phyloP scores from a whole-genome alignment of 1,284 basidiomycete genomes.

The Austropuccinia psidii region DNA sequence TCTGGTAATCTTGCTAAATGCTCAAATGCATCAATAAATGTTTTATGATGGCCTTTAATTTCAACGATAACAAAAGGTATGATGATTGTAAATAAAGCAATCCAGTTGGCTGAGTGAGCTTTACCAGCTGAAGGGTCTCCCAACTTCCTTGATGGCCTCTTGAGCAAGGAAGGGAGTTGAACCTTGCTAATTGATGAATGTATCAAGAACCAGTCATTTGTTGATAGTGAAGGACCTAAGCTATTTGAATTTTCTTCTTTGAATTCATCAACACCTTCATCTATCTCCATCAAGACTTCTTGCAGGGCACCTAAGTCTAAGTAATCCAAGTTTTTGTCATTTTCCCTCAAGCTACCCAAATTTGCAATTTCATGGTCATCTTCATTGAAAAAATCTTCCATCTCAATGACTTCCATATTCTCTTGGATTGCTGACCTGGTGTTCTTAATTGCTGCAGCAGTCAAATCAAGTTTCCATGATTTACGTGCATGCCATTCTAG shows the following conservation, averaged over 20 bases:
- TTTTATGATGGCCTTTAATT: not conserved
- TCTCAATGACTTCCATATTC: not conserved
- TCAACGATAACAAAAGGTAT: not conserved
- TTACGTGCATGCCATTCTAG: not conserved
- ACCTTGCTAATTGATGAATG: no score
- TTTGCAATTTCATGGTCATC: conserved; percentile 2
- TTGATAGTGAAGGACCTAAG: no score
- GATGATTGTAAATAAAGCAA: not conserved
- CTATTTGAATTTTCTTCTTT: no score
- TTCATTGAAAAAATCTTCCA: conserved; percentile 16
- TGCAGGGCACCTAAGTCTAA: conserved; percentile 11
- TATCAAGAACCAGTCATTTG: no score
- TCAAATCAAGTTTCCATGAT: not conserved
- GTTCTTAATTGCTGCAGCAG: not conserved
- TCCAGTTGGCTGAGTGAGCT: not conserved
- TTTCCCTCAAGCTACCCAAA: not conserved
- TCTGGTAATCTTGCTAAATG: not conserved
- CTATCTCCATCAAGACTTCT: conserved; percentile 23
- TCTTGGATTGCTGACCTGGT: not conserved
- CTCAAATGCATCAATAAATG: not conserved
- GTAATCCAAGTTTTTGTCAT: not conserved
- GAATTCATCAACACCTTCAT: not conserved
- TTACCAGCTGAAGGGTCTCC: not conserved
- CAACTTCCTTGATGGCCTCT: not conserved
- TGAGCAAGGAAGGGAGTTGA: not conserved